Base-by-base conservation (phyloP, 371 early-diverging fungal genomes). In the Saksenaea vasiformis region DNA sequence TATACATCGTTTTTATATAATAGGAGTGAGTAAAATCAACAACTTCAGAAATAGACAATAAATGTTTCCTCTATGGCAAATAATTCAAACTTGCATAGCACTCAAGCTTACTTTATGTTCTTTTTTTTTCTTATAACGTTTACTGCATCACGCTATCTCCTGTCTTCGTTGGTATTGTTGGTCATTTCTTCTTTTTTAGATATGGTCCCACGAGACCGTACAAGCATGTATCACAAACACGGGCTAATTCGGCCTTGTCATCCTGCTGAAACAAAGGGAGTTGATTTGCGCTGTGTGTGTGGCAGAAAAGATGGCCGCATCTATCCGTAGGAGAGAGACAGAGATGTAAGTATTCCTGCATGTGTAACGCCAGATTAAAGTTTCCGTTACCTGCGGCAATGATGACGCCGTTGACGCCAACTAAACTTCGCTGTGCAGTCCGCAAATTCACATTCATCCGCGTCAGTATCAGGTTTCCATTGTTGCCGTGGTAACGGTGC, bases 171-270 rank as follows among this genome's bases (percentile, higher is more conserved):
- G 31, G 31, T 31, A 31, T 31, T 31, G 31, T 31, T 31, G 31
- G 31, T 31, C 7, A 31, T 56, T 56, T 56, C 13, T 17, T 56
- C 17, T 54, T 54, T 56, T 31, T 56, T 17, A 56, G 17, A 56
- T 58, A 58, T 17, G 36, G 31, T 26, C 56, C 55, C 28, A 62
- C 41, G 26, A 54, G 24, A 14, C 39, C 24, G 38, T 39, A 39
- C n/a, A 36, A n/a, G 31, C 70, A 69, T 15, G 53, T 37, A 56
- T 69, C 70, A 56, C 70, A 69, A 15, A 69, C 70, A 14, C 70
- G 70, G 22, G 65, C 57, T 62, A 61, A 65, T 59, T 69, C 66
- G 2, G 62, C 59, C 13, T 61, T 60, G 0, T 38, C 37, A 17
- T 59, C 60, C 31, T 55, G 47, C 22, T 63, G 47, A 54, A 69